These are phyloP conservation scores for Suhomyces sp. DNA, from an alignment of 805 yeast genomes.

Conservation along the genomic window DNA sequence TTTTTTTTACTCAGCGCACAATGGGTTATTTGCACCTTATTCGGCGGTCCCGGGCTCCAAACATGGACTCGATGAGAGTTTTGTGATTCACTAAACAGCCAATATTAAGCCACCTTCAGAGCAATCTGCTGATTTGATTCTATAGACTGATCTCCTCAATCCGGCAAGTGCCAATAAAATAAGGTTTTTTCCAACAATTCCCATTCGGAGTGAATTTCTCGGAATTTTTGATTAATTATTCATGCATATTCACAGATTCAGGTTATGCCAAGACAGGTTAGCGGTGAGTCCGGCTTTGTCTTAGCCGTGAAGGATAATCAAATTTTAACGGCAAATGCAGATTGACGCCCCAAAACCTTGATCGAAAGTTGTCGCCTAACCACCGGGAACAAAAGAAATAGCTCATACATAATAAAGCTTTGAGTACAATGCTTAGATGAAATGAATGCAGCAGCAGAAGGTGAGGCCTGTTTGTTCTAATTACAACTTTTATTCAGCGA, in stretches of 20 bases:
- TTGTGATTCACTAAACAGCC: not conserved
- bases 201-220: not conserved
- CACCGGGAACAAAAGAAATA: not conserved
- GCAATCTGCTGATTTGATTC: not conserved
- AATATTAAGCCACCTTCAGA: not conserved
- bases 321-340: not conserved
- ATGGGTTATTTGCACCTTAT: not conserved
- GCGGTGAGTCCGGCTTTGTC: not conserved
- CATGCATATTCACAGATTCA: not conserved
- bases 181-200: not conserved
- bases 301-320: not conserved
- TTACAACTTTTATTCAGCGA: not conserved
- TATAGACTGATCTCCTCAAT: not conserved
- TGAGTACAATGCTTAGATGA: not conserved
- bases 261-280: not conserved
- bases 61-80: not conserved
- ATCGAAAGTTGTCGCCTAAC: not conserved
- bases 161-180: not conserved
- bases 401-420: not conserved
- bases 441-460: not conserved
- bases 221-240: not conserved
- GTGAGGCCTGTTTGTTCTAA: not conserved
- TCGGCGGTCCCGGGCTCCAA: not conserved
- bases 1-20: not conserved
- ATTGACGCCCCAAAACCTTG: not conserved